Percentiles rank a stretch among this genome's conserved stretches.
phyloP scores from a whole-genome alignment of 805 yeast genomes.

The Wickerhamomyces bovis region DNA sequence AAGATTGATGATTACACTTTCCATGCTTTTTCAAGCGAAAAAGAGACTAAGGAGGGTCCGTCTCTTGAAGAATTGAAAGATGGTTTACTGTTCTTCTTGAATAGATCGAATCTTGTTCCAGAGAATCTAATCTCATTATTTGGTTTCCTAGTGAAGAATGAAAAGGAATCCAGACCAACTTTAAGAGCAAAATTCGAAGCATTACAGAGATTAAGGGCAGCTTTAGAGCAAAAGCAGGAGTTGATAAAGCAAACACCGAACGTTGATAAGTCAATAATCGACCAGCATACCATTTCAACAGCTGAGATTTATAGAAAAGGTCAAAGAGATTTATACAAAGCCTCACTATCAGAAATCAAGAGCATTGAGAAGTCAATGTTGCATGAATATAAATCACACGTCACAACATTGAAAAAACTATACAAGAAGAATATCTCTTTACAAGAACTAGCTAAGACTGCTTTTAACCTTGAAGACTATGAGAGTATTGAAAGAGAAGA shows the following conservation, averaged over 20 bases:
- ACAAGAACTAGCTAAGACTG: slow-evolving; percentile 38
- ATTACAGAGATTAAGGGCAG: slow-evolving; percentile 44
- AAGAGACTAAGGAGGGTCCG: slow-evolving; percentile 1
- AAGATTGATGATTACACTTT: slow-evolving; percentile 34
- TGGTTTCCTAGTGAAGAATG: slow-evolving; percentile 29
- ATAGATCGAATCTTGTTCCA: slow-evolving; percentile 18
- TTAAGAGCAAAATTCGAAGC: slow-evolving; percentile 55
- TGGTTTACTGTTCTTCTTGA: slow-evolving; percentile 31
- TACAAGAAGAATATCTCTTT: slow-evolving; percentile 46
- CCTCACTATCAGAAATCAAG: slow-evolving; percentile 39
- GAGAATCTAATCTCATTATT: slow-evolving; percentile 26
- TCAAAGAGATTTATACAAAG: slow-evolving; percentile 42
- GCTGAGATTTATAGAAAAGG: slow-evolving; percentile 42
- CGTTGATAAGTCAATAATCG: slow-evolving; percentile 5
- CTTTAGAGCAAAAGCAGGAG: slow-evolving; percentile 44
- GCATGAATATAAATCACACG: slow-evolving; percentile 31
- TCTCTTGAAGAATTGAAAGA: slow-evolving; percentile 17
- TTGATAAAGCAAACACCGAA: slow-evolving; percentile 13
- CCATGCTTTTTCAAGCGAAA: slow-evolving; percentile 29
- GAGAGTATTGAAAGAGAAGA: slow-evolving; percentile 40
- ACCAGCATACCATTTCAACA: slow-evolving; percentile 19
- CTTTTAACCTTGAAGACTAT: slow-evolving; percentile 41
- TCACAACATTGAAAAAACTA: slow-evolving; percentile 47
- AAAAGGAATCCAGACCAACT: slow-evolving; percentile 28
- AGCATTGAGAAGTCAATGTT: slow-evolving; percentile 44